Base-by-base conservation (phyloP, 176 grass and related monocot species). In the Rhynchospora breviuscula region DNA sequence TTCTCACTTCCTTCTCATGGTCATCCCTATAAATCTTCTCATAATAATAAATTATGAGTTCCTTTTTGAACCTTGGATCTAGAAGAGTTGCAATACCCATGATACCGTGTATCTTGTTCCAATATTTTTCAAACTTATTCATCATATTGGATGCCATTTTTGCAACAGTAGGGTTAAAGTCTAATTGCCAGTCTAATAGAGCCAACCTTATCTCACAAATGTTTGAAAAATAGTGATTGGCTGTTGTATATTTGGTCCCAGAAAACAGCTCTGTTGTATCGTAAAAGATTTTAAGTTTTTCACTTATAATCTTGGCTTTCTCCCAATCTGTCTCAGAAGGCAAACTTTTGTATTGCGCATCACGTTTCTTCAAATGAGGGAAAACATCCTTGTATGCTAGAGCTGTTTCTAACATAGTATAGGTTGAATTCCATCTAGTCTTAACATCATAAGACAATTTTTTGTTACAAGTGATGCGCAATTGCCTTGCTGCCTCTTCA, bases 181-280 rank as follows among this genome's bases (percentile, higher is more conserved):
- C 57, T 1, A 17, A 60, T 60, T 60, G 8, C 79, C 52, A 81
- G 22, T 33, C 0, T 13, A 0, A 22, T 19, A 81, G 13, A 17
- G 7, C 17, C 13, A 60, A 25, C 17, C 14, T 29, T 12, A 65
- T 64, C 53, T 81, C 53, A 81, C 23, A 81, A 12, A 18, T 62
- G 10, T 81, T 65, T 5, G 79, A n/a, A 65, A 81, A 81, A 81
- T 81, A 81, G n/a, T 22, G 4, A 63, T 81, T 81, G 6, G 10
- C 6, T 12, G 0, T 64, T 1, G 79, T 13, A 40, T 81, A 81
- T 17, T 6, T 61, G 31, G 54, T 81, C 6, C 22, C 26, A 29
- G 26, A 29, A 29, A 29, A 29, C 26, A 29, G 26, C 26, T 29
- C 26, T 29, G 26, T 29, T 29, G 26, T 29, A 29, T 29, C 26